Conservation (phyloP, 1,284 basidiomycete genomes). For the Fomitopsis pinicola region DNA sequence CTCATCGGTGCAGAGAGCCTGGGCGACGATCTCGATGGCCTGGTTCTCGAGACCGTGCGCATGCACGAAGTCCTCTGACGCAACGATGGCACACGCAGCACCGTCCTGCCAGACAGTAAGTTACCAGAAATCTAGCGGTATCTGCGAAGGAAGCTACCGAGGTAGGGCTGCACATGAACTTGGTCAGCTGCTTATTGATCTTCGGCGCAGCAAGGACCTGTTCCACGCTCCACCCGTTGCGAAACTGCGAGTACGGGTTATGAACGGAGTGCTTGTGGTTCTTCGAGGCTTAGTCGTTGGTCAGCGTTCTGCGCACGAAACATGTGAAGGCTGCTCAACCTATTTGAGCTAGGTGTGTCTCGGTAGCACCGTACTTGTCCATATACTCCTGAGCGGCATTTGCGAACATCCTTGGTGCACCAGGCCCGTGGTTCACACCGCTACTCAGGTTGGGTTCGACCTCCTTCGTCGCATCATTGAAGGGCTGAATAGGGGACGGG, state of each 20-base stretch:
- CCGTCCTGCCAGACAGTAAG: conserved; percentile 50
- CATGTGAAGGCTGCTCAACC: conserved; percentile 35
- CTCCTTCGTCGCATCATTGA: conserved; percentile 41
- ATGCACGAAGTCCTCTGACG: conserved; percentile 80
- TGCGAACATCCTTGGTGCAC: conserved; percentile 71
- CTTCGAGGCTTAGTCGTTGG: conserved; percentile 57
- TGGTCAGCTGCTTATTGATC: conserved; percentile 74
- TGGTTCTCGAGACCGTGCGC: conserved; percentile 77
- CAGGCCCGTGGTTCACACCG: conserved; percentile 66
- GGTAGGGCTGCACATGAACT: conserved; percentile 88
- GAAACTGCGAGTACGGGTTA: conserved; percentile 87
- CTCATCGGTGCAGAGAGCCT: conserved; percentile 63
- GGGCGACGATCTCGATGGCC: conserved; percentile 75
- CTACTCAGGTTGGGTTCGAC: conserved; percentile 48
- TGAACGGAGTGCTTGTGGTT: conserved; percentile 81
- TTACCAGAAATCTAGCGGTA: background rate
- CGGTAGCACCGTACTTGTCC: conserved; percentile 66
- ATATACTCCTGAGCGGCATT: conserved; percentile 81
- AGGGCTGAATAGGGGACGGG: conserved; percentile 49
- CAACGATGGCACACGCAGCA: conserved; percentile 73
- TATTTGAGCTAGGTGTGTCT: conserved; percentile 73
- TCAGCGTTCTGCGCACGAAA: background rate
- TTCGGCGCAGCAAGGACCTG: conserved; percentile 63
- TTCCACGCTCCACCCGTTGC: conserved; percentile 69
- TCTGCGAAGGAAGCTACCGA: conserved; percentile 36